These are phyloP conservation scores for Tylopilus balloui DNA, from an alignment of 768 basidiomycete genomes.

Conservation along the genomic window DNA sequence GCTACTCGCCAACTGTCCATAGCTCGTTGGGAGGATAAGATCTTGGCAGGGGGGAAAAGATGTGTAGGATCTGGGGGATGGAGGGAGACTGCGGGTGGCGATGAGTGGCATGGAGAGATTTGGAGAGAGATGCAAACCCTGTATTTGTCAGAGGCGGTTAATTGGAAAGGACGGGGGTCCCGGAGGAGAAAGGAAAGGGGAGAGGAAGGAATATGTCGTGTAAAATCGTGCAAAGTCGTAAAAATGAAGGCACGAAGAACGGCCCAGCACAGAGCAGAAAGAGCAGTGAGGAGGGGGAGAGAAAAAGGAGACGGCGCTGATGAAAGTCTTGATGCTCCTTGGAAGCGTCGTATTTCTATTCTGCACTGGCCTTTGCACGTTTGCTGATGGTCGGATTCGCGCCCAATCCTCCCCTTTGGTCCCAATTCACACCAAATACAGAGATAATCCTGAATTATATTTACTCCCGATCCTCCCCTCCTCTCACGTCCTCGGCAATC, in stretches of 20 bases:
- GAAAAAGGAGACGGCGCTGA: slow-evolving; percentile 32
- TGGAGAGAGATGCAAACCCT: slow-evolving; percentile 26
- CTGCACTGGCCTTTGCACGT: slow-evolving; percentile 25
- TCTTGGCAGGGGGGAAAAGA: slow-evolving; percentile 16
- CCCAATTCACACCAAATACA: slow-evolving; percentile 8
- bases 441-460: neutral
- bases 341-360: slow-evolving; percentile 34
- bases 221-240: slow-evolving; percentile 64
- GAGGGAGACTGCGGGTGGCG: slow-evolving; percentile 12
- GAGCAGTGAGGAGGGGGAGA: slow-evolving; percentile 21
- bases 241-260: slow-evolving; percentile 38
- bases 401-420: slow-evolving; percentile 16
- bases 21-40: slow-evolving; percentile 30
- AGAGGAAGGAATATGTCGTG: slow-evolving; percentile 51
- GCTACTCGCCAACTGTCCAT: slow-evolving; percentile 97
- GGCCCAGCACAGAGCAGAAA: slow-evolving; percentile 26
- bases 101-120: slow-evolving; percentile 20
- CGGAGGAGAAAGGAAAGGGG: slow-evolving; percentile 38
- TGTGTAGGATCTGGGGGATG: slow-evolving; percentile 30
- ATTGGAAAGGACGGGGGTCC: slow-evolving; percentile 24
- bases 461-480: neutral
- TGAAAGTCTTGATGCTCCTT: slow-evolving; percentile 29
- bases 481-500: slow-evolving; percentile 1
- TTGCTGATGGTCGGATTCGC: slow-evolving; percentile 18
- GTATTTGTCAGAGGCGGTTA: slow-evolving; percentile 30